Evolutionary conservation across 148 eudicot genomes (phyloP), one percentile per base, ranked within the genome.

Genomic region (Arctostaphylos glauca): DNA sequence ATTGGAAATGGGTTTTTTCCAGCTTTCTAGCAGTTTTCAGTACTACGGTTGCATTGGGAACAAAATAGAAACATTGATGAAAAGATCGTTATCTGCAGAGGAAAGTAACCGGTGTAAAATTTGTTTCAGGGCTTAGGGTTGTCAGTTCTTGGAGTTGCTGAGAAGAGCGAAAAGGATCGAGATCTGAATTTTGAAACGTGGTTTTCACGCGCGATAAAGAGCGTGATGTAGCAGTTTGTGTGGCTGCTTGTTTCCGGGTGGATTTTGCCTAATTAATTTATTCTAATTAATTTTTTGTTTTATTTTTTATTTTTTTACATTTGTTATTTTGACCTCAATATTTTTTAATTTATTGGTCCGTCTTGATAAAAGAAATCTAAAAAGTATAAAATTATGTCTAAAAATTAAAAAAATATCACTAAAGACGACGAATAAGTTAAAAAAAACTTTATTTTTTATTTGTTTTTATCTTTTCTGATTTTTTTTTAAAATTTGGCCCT

Each of bases 1-100:
- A 62, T 4, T 38, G 8, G 56, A 79, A 47, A 21, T 47, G 56
- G 81, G 55, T 79, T 66, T 62, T 52, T 55, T 62, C 73, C 56
- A 46, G 47, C 44, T 79, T 62, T 47, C 56, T 6, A 21, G 46
- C 6, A 2, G 60, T 43, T 48, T 48, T 21, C 44, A 21, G 56
- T 1, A 79, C 5, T 44, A 62, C n/a, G 4, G 13, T 23, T 23
- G 55, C 56, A 1, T 9, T 78, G 49, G 25, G 15, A 5, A 44
- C 46, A 44, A 71, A 31, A 48, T 6, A n/a, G 15, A 46, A 25
- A n/a, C 21, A 47, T n/a, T 21, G 55, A n/a, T 47, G 54, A 74
- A 19, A 60, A 19, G 54, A 47, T 71, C 25, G 21, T 54, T 3
- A 50, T 50, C 79, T 31, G 41, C 59, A 52, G 15, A 31, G 43